These are phyloP conservation scores for Ambispora gerdemannii DNA, from an alignment of 192 early-diverging fungal species.

Conservation along the genomic window DNA sequence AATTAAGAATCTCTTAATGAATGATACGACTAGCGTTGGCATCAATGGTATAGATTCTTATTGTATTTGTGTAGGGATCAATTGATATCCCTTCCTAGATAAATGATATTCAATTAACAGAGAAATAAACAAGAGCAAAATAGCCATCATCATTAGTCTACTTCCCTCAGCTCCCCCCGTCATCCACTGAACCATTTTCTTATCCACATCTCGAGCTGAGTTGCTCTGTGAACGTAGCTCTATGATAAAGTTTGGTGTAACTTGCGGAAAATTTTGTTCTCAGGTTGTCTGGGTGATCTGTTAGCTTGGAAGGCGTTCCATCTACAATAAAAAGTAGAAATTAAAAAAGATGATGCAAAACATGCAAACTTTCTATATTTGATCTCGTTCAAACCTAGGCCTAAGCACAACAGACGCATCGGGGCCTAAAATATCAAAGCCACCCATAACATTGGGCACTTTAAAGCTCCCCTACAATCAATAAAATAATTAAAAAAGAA, in stretches of 20 bases:
- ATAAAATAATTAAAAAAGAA: not conserved
- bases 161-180: conserved; percentile 9
- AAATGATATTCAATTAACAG: not conserved
- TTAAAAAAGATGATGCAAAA: not conserved
- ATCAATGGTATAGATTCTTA: conserved; percentile 12
- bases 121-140: not conserved
- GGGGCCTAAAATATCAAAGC: not conserved
- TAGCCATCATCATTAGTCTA: not conserved
- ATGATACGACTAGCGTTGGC: not conserved
- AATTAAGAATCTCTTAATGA: not conserved
- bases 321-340: not conserved
- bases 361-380: conserved; percentile 9
- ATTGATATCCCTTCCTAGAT: conserved; percentile 17
- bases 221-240: conserved; percentile 5
- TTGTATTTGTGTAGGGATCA: not conserved
- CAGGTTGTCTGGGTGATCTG: not conserved
- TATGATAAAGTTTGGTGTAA: not conserved
- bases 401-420: not conserved
- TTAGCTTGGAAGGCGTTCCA: not conserved
- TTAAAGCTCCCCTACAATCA: conserved; percentile 8
- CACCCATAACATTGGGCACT: not conserved
- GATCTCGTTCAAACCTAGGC: conserved; percentile 3
- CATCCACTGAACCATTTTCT: conserved; percentile 6
- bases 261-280: not conserved
- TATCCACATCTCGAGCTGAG: not conserved